Conservation (phyloP, 305 asterid species). For the Withania somnifera region DNA sequence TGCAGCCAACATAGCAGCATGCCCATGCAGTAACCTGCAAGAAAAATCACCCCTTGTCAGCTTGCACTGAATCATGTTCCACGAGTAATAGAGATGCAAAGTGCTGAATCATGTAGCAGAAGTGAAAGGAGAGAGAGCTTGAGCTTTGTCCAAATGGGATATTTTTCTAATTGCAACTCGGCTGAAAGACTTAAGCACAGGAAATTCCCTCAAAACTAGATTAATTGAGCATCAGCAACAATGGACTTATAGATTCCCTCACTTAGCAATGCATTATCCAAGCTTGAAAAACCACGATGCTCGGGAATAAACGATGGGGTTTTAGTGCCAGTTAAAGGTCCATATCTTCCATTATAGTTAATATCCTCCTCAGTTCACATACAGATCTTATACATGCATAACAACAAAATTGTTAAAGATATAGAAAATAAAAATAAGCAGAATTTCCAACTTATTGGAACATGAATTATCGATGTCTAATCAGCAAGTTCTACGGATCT, state of each 20-base stretch:
- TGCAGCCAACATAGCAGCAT: constrained; percentile 64
- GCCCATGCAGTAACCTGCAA: constrained; percentile 48
- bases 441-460: not conserved
- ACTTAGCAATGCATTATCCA: not conserved
- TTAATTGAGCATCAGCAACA: not conserved
- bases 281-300: not conserved
- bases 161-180: not conserved
- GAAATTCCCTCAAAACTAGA: not conserved
- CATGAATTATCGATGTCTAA: not conserved
- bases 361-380: not conserved
- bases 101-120: not conserved
- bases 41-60: constrained; percentile 15
- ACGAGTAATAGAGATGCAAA: not conserved
- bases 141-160: not conserved
- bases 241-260: not conserved
- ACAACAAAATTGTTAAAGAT: not conserved
- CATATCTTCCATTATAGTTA: not conserved
- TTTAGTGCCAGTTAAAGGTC: not conserved
- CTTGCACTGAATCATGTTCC: constrained; percentile 4
- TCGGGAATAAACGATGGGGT: not conserved
- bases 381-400: not conserved
- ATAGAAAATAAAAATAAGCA: not conserved
- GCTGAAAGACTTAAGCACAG: not conserved
- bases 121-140: not conserved
- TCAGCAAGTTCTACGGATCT: not conserved